These are phyloP conservation scores for Toxicodendron radicans DNA, from an alignment of 345 rosid species.

Conservation along the genomic window DNA sequence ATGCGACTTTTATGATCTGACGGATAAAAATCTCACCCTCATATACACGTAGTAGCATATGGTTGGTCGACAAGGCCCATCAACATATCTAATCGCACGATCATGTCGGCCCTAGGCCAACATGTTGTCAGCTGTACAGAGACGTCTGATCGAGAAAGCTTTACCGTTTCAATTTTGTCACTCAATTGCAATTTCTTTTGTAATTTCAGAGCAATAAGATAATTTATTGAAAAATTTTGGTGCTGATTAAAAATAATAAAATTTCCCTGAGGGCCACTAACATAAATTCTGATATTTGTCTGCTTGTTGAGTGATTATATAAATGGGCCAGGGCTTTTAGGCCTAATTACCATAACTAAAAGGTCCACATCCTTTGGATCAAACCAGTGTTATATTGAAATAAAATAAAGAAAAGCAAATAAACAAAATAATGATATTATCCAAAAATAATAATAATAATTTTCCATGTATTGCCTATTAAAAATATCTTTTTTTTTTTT, in stretches of 20 bases:
- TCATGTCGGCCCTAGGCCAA: background rate
- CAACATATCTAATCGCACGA: background rate
- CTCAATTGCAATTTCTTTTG: background rate
- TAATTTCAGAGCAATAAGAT: background rate
- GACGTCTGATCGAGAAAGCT: background rate
- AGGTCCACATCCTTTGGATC: too few relatives aligned
- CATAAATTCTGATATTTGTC: too few relatives aligned
- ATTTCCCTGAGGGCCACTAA: too few relatives aligned
- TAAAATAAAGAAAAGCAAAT: too few relatives aligned
- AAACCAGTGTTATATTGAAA: too few relatives aligned
- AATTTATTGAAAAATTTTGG: background rate
- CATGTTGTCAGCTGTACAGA: background rate
- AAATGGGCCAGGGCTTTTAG: background rate
- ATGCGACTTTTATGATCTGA: conserved; percentile 17
- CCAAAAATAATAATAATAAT: too few relatives aligned
- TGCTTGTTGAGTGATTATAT: background rate
- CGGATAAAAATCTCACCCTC: background rate
- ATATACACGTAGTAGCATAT: background rate
- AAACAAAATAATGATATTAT: too few relatives aligned
- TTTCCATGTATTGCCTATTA: too few relatives aligned
- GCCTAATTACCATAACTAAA: background rate
- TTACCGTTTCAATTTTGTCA: background rate
- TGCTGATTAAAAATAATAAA: background rate
- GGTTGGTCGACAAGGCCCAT: conserved; percentile 9
- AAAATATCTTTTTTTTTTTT: too few relatives aligned